Percentiles rank a stretch among this genome's conserved stretches.
phyloP scores from a whole-genome alignment of 129 eudicot species.

The Lactuca sativa region DNA sequence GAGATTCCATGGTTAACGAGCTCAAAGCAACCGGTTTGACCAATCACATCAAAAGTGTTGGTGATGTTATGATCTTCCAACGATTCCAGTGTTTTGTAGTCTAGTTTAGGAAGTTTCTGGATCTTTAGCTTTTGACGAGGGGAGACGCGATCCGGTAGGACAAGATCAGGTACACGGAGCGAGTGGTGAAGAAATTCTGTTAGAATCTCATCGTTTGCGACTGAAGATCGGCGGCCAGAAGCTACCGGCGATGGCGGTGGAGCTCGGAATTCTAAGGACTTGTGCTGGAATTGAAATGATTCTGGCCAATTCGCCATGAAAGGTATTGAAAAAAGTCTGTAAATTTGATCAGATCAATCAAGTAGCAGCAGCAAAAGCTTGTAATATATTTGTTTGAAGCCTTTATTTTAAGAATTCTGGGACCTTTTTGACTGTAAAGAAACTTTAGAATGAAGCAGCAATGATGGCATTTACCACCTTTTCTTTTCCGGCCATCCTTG shows the following conservation, averaged over 20 bases:
- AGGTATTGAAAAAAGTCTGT: not conserved
- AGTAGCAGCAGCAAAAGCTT: not conserved
- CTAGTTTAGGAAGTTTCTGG: constrained; percentile 48
- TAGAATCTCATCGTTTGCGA: constrained; percentile 58
- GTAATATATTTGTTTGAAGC: constrained; percentile 13
- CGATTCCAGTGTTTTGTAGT: constrained; percentile 25
- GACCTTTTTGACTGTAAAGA: constrained; percentile 30
- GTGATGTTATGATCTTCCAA: not conserved
- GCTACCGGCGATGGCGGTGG: constrained; percentile 86
- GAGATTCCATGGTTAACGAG: constrained; percentile 65
- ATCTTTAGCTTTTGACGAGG: constrained; percentile 47
- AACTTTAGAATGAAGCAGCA: constrained; percentile 39
- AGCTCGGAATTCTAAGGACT: constrained; percentile 55
- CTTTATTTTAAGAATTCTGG: constrained; percentile 3
- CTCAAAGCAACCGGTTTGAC: constrained; percentile 61
- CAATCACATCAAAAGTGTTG: constrained; percentile 26
- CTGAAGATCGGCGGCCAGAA: constrained; percentile 53
- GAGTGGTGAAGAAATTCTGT: constrained; percentile 59
- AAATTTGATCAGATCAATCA: not conserved
- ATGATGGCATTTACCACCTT: constrained; percentile 52
- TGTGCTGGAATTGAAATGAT: constrained; percentile 30
- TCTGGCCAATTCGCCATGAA: constrained; percentile 47
- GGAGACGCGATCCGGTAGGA: constrained; percentile 60
- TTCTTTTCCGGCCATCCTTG: constrained; percentile 19
- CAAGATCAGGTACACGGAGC: constrained; percentile 64